Evolutionary conservation across 2,329 filamentous ascomycete genomes (phyloP).

Genomic region (Chaetomiaceae sp.): DNA sequence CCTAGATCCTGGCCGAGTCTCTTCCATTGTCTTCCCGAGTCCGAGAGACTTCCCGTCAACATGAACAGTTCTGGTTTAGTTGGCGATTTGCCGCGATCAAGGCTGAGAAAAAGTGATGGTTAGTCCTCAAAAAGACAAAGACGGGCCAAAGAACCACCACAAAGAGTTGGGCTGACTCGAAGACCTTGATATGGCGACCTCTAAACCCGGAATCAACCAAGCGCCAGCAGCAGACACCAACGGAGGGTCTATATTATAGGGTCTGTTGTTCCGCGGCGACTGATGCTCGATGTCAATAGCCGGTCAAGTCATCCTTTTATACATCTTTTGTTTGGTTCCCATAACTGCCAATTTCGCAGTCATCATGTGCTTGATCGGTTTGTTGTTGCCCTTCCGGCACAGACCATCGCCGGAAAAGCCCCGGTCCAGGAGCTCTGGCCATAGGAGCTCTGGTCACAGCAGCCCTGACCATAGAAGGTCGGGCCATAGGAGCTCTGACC

Average conservation of each 20-base stretch:
- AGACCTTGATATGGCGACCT: not conserved
- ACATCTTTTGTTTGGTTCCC: not conserved
- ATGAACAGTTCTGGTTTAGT: not conserved
- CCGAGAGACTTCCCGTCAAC: not conserved
- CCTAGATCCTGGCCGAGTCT: not conserved
- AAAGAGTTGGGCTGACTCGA: conserved; percentile 3
- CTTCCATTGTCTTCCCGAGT: not conserved
- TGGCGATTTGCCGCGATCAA: not conserved
- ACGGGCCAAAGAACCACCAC: not conserved
- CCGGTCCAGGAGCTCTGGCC: conserved; percentile 2
- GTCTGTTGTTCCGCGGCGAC: not conserved
- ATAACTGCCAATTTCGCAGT: not conserved
- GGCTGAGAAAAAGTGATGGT: not conserved
- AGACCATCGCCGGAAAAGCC: conserved; percentile 3
- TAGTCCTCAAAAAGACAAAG: conserved; percentile 8
- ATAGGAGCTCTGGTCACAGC: not conserved
- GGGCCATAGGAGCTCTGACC: not conserved
- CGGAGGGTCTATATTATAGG: conserved; percentile 8
- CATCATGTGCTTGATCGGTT: conserved; percentile 18
- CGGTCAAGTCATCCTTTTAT: not conserved
- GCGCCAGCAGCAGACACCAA: no score
- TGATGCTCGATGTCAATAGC: not conserved
- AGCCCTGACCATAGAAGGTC: not conserved
- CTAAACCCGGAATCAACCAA: not conserved
- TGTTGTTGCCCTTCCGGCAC: conserved; percentile 11